phyloP scores from a whole-genome alignment of 2,329 filamentous ascomycete species.

The Penicillium decumbens region DNA sequence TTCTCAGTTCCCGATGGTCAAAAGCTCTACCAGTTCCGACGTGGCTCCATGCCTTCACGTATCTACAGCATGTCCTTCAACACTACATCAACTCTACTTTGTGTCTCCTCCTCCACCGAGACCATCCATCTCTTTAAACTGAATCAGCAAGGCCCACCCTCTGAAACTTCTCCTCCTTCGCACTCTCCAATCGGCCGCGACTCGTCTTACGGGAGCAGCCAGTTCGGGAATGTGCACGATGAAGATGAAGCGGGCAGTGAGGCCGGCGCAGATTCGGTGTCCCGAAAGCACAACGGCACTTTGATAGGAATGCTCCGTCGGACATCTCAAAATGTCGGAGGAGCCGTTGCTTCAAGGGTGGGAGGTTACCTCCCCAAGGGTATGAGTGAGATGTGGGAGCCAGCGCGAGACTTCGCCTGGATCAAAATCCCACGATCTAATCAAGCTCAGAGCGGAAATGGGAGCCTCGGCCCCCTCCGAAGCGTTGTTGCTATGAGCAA shows the following conservation, averaged over 20 bases:
- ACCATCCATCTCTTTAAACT: constrained; percentile 96
- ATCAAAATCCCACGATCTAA: constrained; percentile 75
- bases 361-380: constrained; percentile 89
- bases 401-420: constrained; percentile 88
- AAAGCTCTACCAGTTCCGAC: constrained; percentile 92
- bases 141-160: constrained; percentile 37
- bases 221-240: constrained; percentile 26
- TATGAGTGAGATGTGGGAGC: constrained; percentile 97
- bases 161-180: constrained; percentile 26
- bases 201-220: constrained; percentile 25
- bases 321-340: constrained; percentile 89
- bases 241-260: constrained; percentile 32
- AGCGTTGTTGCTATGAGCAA: constrained; percentile 98
- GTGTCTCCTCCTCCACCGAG: constrained; percentile 92
- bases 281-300: constrained; percentile 61
- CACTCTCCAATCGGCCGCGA: constrained; percentile 26
- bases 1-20: constrained; percentile 87
- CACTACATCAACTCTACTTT: constrained; percentile 83
- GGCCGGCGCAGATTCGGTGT: constrained; percentile 32
- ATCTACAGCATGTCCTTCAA: constrained; percentile 99
- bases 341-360: constrained; percentile 79
- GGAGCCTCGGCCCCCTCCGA: constrained; percentile 57
- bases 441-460: constrained; percentile 34
- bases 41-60: constrained; percentile 88
- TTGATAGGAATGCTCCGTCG: constrained; percentile 88